These are phyloP conservation scores for Rhodofomes roseus DNA, from an alignment of 1,284 basidiomycete genomes.

Conservation along the genomic window DNA sequence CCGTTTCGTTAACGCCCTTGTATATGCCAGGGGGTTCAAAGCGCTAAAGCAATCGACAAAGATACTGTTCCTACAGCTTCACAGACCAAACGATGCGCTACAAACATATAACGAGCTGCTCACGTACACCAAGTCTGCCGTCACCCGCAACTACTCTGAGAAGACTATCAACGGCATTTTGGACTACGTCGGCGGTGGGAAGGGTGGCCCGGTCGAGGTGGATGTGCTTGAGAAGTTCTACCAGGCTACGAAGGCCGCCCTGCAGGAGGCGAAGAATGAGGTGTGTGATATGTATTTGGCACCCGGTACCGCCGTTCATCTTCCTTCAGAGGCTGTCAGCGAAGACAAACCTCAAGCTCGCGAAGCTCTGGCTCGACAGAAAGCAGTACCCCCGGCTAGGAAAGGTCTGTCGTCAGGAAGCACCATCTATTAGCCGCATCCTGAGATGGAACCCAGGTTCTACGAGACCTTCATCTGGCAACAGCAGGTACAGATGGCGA, in stretches of 20 bases:
- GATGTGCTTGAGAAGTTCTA: conserved; percentile 94
- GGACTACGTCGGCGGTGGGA: conserved; percentile 96
- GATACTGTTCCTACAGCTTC: conserved; percentile 80
- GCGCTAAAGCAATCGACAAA: conserved; percentile 98
- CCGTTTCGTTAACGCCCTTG: not conserved
- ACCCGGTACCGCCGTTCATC: not conserved
- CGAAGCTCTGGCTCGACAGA: conserved; percentile 95
- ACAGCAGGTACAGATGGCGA: conserved; percentile 67
- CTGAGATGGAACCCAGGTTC: conserved; percentile 43
- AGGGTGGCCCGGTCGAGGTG: conserved; percentile 79
- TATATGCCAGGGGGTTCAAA: conserved; percentile 87
- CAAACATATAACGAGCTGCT: conserved; percentile 83
- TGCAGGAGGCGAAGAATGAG: conserved; percentile 95
- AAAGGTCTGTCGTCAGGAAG: conserved; percentile 40
- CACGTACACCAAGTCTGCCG: conserved; percentile 89
- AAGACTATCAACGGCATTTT: conserved; percentile 99
- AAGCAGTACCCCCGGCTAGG: conserved; percentile 86
- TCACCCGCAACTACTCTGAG: conserved; percentile 91
- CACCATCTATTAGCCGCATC: not conserved
- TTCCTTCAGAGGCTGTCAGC: conserved; percentile 80
- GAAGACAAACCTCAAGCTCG: conserved; percentile 96
- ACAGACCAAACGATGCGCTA: conserved; percentile 81
- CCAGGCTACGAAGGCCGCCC: conserved; percentile 85
- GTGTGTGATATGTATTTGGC: conserved; percentile 38
- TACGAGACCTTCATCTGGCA: conserved; percentile 68